Conservation (phyloP, 106 monocot genomes). For the Dendrobium chrysotoxum region DNA sequence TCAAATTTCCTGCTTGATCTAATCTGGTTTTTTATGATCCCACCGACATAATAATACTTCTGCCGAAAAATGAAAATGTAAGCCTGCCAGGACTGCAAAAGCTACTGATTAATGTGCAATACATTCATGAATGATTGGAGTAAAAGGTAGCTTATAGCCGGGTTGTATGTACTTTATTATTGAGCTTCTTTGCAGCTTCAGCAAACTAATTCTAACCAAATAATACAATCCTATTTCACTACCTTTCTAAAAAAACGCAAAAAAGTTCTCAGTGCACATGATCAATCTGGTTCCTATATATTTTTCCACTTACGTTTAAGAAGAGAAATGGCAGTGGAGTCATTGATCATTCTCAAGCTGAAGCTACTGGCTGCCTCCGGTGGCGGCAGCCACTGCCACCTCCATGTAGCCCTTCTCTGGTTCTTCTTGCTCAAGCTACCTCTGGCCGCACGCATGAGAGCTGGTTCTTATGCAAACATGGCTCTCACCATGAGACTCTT, state of each 20-base stretch:
- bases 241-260: not conserved
- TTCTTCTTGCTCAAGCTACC: constrained; percentile 47
- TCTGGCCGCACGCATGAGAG: constrained; percentile 7
- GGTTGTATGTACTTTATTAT: not conserved
- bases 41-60: too few species aligned
- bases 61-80: too few species aligned
- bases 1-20: too few species aligned
- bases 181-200: not conserved
- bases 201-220: not conserved
- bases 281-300: not conserved
- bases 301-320: too few species aligned
- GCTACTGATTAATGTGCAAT: not conserved
- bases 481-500: constrained; percentile 32
- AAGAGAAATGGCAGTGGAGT: constrained; percentile 17
- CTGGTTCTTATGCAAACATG: constrained; percentile 18
- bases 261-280: not conserved
- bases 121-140: not conserved
- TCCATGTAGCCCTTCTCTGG: constrained; percentile 31
- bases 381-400: constrained; percentile 18
- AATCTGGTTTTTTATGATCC: too few species aligned
- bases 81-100: too few species aligned
- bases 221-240: not conserved
- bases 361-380: constrained; percentile 21
- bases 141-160: not conserved
- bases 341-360: constrained; percentile 23